These are phyloP conservation scores for Amyloporia xantha DNA, from an alignment of 768 basidiomycete species.

Conservation along the genomic window DNA sequence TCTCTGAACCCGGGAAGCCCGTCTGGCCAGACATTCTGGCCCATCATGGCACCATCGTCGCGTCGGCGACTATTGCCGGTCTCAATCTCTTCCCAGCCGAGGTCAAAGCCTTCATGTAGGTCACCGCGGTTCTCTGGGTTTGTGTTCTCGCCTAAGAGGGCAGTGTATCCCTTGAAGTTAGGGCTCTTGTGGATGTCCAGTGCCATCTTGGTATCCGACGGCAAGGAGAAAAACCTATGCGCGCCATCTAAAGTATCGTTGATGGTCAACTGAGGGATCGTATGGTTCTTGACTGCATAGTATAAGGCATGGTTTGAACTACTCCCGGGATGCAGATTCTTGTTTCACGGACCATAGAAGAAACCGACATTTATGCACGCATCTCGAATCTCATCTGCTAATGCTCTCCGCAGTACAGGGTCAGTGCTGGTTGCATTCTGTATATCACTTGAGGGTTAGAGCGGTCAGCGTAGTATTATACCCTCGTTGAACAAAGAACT, in stretches of 20 bases:
- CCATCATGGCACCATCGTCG: conserved; percentile 54
- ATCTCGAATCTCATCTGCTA: conserved; percentile 59
- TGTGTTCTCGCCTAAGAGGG: conserved; percentile 65
- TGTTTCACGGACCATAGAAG: conserved; percentile 73
- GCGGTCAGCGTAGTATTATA: too few relatives aligned
- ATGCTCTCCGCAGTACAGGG: conserved; percentile 27
- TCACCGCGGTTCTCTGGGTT: conserved; percentile 75
- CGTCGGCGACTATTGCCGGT: conserved; percentile 19
- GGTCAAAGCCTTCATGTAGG: conserved; percentile 85
- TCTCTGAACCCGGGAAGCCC: conserved; percentile 54
- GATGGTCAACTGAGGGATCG: conserved; percentile 50
- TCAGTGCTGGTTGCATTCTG: conserved; percentile 22
- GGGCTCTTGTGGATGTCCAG: conserved; percentile 59
- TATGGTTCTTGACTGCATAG: conserved; percentile 78
- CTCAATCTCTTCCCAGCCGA: conserved; percentile 61
- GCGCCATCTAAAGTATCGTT: conserved; percentile 37
- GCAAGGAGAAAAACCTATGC: conserved; percentile 63
- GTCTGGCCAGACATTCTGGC: conserved; percentile 74
- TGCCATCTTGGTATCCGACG: conserved; percentile 58
- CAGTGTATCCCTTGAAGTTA: conserved; percentile 75
- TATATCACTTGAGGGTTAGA: conserved; percentile 22
- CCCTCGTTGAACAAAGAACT: too few relatives aligned
- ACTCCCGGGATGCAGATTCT: too few relatives aligned
- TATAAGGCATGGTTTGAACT: too few relatives aligned
- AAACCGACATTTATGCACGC: conserved; percentile 77